Base-by-base conservation (phyloP, 1,284 basidiomycete genomes). In the Apiotrichum siamense region DNA sequence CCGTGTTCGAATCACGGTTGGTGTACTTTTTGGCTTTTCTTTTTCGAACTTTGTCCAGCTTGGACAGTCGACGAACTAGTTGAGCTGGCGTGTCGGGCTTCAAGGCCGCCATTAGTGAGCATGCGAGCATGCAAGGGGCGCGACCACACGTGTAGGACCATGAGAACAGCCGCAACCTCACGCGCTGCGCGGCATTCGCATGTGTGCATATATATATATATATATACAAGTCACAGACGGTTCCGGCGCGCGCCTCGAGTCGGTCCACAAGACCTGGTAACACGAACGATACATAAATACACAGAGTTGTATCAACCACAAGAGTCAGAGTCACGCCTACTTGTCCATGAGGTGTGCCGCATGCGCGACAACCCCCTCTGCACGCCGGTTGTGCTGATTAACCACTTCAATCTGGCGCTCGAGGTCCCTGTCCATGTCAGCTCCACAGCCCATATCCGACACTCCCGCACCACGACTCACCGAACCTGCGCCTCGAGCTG, bases 401-500 rank as follows among this genome's bases (percentile, higher is more conserved):
- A 63, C 62, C n/a, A 61, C 51, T 13, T 65, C 61, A 12, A 74
- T 54, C 48, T 72, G 72, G 20, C 58, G 60, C 58, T 72, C 68
- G 25, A 74, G 54, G n/a, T 70, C 69, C 45, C 69, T 69, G 45
- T 15, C 24, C 17, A 31, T 47, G 43, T 43, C 43, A 50, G 38
- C 41, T 31, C 7, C n/a, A n/a, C n/a, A n/a, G n/a, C n/a, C n/a
- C n/a, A n/a, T n/a, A n/a, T n/a, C n/a, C n/a, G n/a, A n/a, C n/a
- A n/a, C n/a, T n/a, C n/a, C n/a, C 15, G 29, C 29, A 31, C 29
- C 15, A 31, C 29, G 0, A 69, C 69, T 52, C 47, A 70, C 70
- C 65, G 57, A 45, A 75, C 68, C 48, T 73, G 73, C 21, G 57
- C 60, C 44, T 75, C 71, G 38, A 80, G 59, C 60, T 79, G 77